These are phyloP conservation scores for Lojkania enalia DNA, from an alignment of 2,329 filamentous ascomycete species.

Conservation along the genomic window DNA sequence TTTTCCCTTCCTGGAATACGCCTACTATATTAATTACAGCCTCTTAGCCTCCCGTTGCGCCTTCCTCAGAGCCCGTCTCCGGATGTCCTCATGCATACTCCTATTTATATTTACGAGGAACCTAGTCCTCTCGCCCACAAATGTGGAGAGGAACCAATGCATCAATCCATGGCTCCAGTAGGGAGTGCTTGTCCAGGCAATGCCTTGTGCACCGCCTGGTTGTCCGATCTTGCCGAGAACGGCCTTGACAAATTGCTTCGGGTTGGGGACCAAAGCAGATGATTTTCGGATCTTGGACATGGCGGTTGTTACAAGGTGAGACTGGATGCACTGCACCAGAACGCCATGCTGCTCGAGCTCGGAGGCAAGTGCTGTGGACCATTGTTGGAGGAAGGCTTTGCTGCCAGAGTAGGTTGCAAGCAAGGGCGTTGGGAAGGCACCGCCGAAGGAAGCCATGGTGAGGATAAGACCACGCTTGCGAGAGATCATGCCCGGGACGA, in stretches of 20 bases:
- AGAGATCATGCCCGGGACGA: conserved; percentile 81
- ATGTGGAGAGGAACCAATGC: conserved; percentile 74
- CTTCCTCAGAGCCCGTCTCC: conserved; percentile 80
- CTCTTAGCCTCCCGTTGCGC: conserved; percentile 80
- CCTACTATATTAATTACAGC: conserved; percentile 35
- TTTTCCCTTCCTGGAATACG: no score
- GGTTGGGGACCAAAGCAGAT: conserved; percentile 76
- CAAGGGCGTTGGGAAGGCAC: conserved; percentile 86
- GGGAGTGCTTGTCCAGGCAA: conserved; percentile 83
- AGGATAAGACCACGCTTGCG: conserved; percentile 87
- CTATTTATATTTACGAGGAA: conserved; percentile 64
- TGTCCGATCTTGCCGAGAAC: conserved; percentile 79
- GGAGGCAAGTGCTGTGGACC: conserved; percentile 82
- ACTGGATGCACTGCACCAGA: conserved; percentile 87
- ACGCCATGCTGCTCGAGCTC: conserved; percentile 82
- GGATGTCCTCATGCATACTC: conserved; percentile 79
- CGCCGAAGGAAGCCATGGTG: conserved; percentile 96
- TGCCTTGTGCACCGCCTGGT: conserved; percentile 74
- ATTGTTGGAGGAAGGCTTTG: conserved; percentile 97
- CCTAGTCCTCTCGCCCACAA: conserved; percentile 61
- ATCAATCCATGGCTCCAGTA: conserved; percentile 91
- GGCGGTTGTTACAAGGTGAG: conserved; percentile 89
- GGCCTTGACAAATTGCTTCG: conserved; percentile 78
- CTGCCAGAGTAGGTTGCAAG: conserved; percentile 95
- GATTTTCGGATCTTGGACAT: conserved; percentile 94